phyloP scores from a whole-genome alignment of 2,329 filamentous ascomycete genomes.

The Fusarium concolor region DNA sequence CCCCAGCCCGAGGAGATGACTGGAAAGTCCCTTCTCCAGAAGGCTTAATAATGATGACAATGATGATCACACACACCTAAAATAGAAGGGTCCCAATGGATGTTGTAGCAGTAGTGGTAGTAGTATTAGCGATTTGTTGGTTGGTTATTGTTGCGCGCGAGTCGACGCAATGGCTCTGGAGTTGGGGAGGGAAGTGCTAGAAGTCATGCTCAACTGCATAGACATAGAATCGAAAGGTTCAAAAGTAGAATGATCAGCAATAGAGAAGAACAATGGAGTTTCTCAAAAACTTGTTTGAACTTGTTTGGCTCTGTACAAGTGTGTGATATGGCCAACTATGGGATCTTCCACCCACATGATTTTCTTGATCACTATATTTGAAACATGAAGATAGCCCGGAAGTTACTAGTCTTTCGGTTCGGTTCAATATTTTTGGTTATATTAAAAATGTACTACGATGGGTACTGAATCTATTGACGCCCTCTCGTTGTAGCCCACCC shows the following conservation, averaged over 20 bases:
- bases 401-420: no score
- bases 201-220: slow-evolving; percentile 32
- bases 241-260: slow-evolving; percentile 27
- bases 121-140: slow-evolving; percentile 31
- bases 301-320: background rate
- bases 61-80: slow-evolving; percentile 7
- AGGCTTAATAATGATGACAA: slow-evolving; percentile 60
- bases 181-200: slow-evolving; percentile 37
- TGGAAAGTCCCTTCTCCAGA: slow-evolving; percentile 83
- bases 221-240: slow-evolving; percentile 31
- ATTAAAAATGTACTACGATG: no score
- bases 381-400: no score
- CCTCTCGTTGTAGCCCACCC: no score
- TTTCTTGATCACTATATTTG: no score
- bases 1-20: slow-evolving; percentile 93
- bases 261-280: slow-evolving; percentile 17
- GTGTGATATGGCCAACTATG: no score
- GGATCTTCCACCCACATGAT: no score
- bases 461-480: no score
- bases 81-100: slow-evolving; percentile 4
- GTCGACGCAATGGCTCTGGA: slow-evolving; percentile 37
- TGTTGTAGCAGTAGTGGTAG: slow-evolving; percentile 26
- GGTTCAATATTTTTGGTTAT: no score
- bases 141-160: slow-evolving; percentile 30
- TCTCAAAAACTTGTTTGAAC: background rate